Base-by-base conservation (phyloP, 345 rosid genomes). In the Dipteronia dyeriana region DNA sequence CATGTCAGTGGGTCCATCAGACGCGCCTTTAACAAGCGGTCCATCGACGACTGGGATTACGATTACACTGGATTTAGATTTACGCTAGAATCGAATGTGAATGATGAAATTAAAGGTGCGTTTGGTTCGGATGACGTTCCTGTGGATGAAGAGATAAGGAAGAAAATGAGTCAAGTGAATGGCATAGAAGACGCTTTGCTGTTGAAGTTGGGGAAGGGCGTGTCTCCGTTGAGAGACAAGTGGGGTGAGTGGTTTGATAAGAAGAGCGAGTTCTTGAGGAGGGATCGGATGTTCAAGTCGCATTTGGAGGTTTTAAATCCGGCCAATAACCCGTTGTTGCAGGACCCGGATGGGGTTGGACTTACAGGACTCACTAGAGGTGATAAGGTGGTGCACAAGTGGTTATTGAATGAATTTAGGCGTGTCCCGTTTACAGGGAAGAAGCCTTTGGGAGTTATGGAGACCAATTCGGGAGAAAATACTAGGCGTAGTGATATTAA, bases 191-290 rank as follows among this genome's bases (percentile, higher is more conserved):
- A 94, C 59, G 95, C 90, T 3, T 85, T 94, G 69, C 19, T 96
- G 86, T 64, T 94, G 80, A 96, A 92, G 80, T 59, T 56, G 1
- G 90, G 90, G 39, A 87, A 82, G 83, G 83, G 83, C 20, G 85
- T 66, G 13, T 93, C 95, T 1, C 91, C 96, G 1, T 78, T 96
- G 77, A 88, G 98, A 74, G 89, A 91, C 75, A 97, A 92, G 23
- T 96, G 99, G 99, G 97, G 98, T 0, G 97, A 90, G 73, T 94
- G 99, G 98, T 94, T 96, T 80, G 95, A 95, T 64, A 95, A 92
- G 84, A 96, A 96, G 79, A 82, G 95, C 23, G 97, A 91, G 43
- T 94, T 96, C 74, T 83, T 96, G 87, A 88, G 90, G 82, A 92
- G 88, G 84, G 98, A 92, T 84, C 78, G 84, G 80, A 90, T 94